Evolutionary conservation across 345 rosid species (phyloP), one percentile per base, ranked within the genome.

Genomic region (Eucalyptus marginata): DNA sequence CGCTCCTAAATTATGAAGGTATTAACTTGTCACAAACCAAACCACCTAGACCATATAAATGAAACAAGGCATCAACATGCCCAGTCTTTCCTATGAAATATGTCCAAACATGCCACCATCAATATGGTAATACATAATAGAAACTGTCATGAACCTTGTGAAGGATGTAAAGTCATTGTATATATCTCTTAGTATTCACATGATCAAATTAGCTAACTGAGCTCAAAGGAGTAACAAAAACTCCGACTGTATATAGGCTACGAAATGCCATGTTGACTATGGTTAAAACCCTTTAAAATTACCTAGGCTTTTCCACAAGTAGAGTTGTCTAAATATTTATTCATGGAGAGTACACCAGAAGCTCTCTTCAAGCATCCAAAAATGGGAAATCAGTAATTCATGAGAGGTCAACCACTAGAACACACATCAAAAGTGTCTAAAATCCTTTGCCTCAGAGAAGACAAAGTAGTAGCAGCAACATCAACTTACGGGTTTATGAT

Each of bases 361-460:
- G 76, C 76, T 5, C 36, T 64, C 31, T 14, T 14, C 18, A 15
- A 64, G 76, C 33, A 64, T 29, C 36, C 36, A 13, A 62, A 29
- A 0, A 64, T 52, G 36, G 62, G 9, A 25, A 13, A 88, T 97
- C 95, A 95, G 91, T 87, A 96, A 71, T 97, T 96, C 95, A 94
- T 93, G 80, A 98, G 97, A 90, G 97, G 96, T 89, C 96, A 96
- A 89, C 94, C 96, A 90, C 94, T 94, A 92, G 94, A 94, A 90
- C 90, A 96, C 89, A 97, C 99, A 94, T 98, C 95, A 27, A 96
- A 92, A 90, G 98, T 92, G 92, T 98, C 97, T 18, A 96, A 43
- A 43, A 95, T 94, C 88, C 98, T 94, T 92, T 94, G 97, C 93
- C 97, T 94, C 2, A 97, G 97, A 29, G 99, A 98, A 88, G 94